A percentile compares a stretch with the other conserved stretches of the same genome.
phyloP scores from a whole-genome alignment of 2,329 filamentous ascomycete genomes.

The Phaeomoniella chlamydospora region DNA sequence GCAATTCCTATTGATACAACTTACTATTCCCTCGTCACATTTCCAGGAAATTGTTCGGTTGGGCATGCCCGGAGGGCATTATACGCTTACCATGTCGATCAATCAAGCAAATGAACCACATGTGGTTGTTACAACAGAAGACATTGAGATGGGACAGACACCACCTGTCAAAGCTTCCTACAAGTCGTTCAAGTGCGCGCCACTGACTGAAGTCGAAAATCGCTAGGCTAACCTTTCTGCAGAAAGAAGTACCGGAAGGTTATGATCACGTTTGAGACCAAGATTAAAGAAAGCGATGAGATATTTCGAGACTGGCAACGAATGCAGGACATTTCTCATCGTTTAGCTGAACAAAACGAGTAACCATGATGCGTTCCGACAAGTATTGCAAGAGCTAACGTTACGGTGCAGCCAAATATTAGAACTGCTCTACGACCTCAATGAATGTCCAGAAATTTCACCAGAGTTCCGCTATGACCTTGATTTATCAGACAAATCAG shows the following conservation, averaged over 20 bases:
- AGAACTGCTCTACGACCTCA: constrained; percentile 80
- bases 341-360: constrained; percentile 87
- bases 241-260: constrained; percentile 82
- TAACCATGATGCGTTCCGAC: constrained; percentile 30
- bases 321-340: constrained; percentile 64
- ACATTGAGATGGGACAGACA: constrained; percentile 18
- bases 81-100: no score
- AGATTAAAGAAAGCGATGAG: constrained; percentile 54
- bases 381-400: constrained; percentile 6
- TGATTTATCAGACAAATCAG: constrained; percentile 19
- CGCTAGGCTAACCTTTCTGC: constrained; percentile 1
- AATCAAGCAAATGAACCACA: no score
- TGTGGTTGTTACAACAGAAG: constrained; percentile 12
- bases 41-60: no score
- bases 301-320: constrained; percentile 66
- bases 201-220: constrained; percentile 6
- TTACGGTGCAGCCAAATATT: constrained; percentile 55
- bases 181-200: constrained; percentile 50
- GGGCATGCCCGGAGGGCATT: no score
- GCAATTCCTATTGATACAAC: no score
- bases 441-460: constrained; percentile 67
- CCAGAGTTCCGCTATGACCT: constrained; percentile 62
- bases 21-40: no score
- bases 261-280: constrained; percentile 67
- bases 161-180: constrained; percentile 37